Evolutionary conservation across 192 early-diverging fungal genomes (phyloP), one percentile per base, ranked within the genome.

Genomic region (Podila epigama): DNA sequence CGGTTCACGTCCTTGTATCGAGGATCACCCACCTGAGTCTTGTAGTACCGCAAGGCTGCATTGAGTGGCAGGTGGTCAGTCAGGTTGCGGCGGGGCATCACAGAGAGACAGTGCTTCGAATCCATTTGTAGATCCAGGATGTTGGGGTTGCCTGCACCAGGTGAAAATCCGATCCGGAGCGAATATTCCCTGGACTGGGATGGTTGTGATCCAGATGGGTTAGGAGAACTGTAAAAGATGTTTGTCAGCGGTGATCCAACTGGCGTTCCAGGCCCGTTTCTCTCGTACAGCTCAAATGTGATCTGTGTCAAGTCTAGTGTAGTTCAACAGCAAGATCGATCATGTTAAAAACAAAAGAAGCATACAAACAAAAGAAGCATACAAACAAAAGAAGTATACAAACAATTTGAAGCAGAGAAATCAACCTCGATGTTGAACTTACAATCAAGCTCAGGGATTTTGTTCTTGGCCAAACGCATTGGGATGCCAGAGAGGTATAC

Each of bases 261-360:
- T 60, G 57, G 79, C 52, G 39, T 87, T 60, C 42, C 72, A 51
- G 53, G 86, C 77, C 25, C 85, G 79, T 83, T 90, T 50, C 96
- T 84, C 84, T 97, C 96, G 60, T 97, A 96, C 3, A 99, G 81
- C 79, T 99, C 97, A 82, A 99, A 97, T 7, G 94, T 96, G 56
- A 99, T 99, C 65, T 99, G 97, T 1, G 97, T 97, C 51, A 98
- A 77, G 75, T 96, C 92, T 94, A 69, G n/a, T 22, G 5, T n/a
- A 2, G 16, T 4, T 4, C 20, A 52, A 67, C 15, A 66, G 56
- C 18, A 32, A 22, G 15, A 58, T 31, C 28, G 33, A 63, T 4
- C 1, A 68, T 16, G 12, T 16, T 27, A 40, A 40, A 27, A 33
- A 15, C n/a, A 81, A 70, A 63, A 66, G 25, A 40, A n/a, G 16